phyloP scores from a whole-genome alignment of 495 filamentous ascomycete species.

The Alectoria sarmentosa region DNA sequence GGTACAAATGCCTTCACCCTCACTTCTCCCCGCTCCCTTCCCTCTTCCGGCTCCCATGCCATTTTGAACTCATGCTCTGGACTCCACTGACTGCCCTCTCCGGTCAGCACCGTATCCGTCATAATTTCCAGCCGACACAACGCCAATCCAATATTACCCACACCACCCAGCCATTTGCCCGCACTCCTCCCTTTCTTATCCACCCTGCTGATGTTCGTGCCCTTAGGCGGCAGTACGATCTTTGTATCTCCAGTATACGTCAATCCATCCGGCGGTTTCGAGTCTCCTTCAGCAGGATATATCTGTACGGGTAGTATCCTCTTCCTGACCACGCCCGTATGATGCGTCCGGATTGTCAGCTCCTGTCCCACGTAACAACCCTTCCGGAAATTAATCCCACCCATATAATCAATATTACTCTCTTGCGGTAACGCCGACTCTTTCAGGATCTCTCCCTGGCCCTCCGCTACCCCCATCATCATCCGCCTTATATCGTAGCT shows the following conservation, averaged over 20 bases:
- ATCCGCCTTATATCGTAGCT: conserved; percentile 65
- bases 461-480: conserved; percentile 75
- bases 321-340: conserved; percentile 89
- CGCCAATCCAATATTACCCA: conserved; percentile 84
- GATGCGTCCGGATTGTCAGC: conserved; percentile 87
- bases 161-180: conserved; percentile 67
- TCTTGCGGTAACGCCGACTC: conserved; percentile 72
- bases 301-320: conserved; percentile 76
- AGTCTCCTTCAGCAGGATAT: conserved; percentile 39
- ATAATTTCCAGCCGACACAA: conserved; percentile 84
- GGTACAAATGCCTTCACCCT: conserved; percentile 84
- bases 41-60: conserved; percentile 38
- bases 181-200: conserved; percentile 55
- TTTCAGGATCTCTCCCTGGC: conserved; percentile 63
- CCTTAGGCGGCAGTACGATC: conserved; percentile 29
- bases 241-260: conserved; percentile 42
- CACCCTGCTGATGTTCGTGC: conserved; percentile 41
- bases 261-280: conserved; percentile 33
- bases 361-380: conserved; percentile 98
- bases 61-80: conserved; percentile 50
- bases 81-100: conserved; percentile 49
- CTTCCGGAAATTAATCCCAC: conserved; percentile 84
- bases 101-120: conserved; percentile 63
- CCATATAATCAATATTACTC: conserved; percentile 74
- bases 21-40: conserved; percentile 46